These are phyloP conservation scores for Phytophthora foliorum DNA, from an alignment of 352 stramenopile genomes.

Conservation along the genomic window DNA sequence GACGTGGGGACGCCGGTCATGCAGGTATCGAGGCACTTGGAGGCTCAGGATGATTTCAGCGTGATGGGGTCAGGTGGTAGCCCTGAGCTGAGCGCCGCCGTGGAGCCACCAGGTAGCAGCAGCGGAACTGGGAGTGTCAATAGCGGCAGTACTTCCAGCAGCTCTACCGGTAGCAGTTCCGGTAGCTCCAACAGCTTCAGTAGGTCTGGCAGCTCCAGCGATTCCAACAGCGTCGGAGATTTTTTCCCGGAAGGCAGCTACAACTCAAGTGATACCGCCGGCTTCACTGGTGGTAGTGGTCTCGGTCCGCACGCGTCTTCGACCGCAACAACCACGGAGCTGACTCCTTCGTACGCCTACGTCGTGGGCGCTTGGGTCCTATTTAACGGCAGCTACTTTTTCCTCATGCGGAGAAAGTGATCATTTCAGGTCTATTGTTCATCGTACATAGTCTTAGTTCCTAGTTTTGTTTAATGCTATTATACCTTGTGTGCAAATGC, in stretches of 20 bases:
- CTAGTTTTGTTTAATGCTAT: slow-evolving; percentile 38
- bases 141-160: neutral
- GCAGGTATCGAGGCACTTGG: slow-evolving; percentile 29
- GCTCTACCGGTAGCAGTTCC: neutral
- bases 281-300: slow-evolving; percentile 31
- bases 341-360: slow-evolving; percentile 49
- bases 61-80: slow-evolving; percentile 17
- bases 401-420: slow-evolving; percentile 60
- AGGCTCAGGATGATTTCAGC: slow-evolving; percentile 19
- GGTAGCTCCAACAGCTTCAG: slow-evolving; percentile 5
- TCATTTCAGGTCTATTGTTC: slow-evolving; percentile 36
- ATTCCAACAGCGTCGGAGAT: slow-evolving; percentile 25
- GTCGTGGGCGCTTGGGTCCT: slow-evolving; percentile 46
- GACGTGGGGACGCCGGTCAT: slow-evolving; percentile 15
- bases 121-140: neutral
- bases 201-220: slow-evolving; percentile 11
- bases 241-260: slow-evolving; percentile 18
- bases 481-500: slow-evolving; percentile 31
- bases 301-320: slow-evolving; percentile 36
- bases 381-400: slow-evolving; percentile 65
- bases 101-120: slow-evolving; percentile 18
- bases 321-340: slow-evolving; percentile 43
- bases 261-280: slow-evolving; percentile 32
- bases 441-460: slow-evolving; percentile 34
- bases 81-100: slow-evolving; percentile 5